A percentile compares a stretch with the other conserved stretches of the same genome.
Evolutionary conservation across 1,139 yeast species (phyloP).

Genomic region (Petasospora fabianii): DNA sequence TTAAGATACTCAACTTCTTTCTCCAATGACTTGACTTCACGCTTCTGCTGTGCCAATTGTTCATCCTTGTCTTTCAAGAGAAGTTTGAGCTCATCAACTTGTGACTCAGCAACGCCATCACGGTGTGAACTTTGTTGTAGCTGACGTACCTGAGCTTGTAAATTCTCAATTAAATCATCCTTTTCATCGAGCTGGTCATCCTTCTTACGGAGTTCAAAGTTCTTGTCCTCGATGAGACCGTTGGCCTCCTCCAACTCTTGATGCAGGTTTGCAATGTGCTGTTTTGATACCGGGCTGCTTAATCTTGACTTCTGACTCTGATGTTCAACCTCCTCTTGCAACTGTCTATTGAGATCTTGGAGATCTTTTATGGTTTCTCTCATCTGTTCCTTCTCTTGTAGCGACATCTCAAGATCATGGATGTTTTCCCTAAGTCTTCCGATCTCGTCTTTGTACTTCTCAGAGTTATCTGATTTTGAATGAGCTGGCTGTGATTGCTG

Average conservation of each 20-base stretch:
- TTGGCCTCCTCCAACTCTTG: constrained; percentile 16
- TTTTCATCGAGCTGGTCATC: constrained; percentile 24
- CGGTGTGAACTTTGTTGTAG: constrained; percentile 12
- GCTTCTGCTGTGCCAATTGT: constrained; percentile 23
- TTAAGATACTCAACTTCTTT: constrained; percentile 10
- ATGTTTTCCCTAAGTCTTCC: constrained; percentile 17
- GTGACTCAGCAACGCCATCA: constrained; percentile 11
- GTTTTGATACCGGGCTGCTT: constrained; percentile 14
- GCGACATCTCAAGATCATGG: constrained; percentile 17
- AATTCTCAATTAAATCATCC: constrained; percentile 19
- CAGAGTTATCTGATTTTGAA: constrained; percentile 1
- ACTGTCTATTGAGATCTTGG: constrained; percentile 10
- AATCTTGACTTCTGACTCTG: constrained; percentile 9
- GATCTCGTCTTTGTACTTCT: constrained; percentile 18
- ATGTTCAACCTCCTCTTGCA: constrained; percentile 13
- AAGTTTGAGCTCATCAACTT: constrained; percentile 15
- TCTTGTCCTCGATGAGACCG: constrained; percentile 14
- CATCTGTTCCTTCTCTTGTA: constrained; percentile 18
- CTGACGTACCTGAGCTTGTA: constrained; percentile 17
- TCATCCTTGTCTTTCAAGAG: constrained; percentile 25
- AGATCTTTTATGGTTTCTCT: constrained; percentile 11
- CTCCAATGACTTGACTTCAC: constrained; percentile 12
- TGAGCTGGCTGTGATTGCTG: constrained; percentile 1
- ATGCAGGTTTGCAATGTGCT: constrained; percentile 11
- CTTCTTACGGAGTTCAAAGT: constrained; percentile 19